Evolutionary conservation across 148 eudicot species (phyloP).

Genomic region (Diospyros lotus): DNA sequence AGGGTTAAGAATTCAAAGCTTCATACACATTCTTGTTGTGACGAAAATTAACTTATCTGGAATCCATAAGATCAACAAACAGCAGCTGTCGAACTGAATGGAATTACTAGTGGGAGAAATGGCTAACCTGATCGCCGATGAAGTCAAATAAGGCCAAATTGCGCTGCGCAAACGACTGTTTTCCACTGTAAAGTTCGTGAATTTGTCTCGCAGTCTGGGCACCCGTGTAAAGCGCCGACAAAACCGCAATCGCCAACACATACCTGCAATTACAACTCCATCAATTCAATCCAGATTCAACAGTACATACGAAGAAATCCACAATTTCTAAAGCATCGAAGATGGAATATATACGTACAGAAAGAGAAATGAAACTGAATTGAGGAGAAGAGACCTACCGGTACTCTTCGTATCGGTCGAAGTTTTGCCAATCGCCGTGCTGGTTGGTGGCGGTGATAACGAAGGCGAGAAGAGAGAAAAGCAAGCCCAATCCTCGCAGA

Average conservation of each 20-base stretch:
- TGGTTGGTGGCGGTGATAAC: no score
- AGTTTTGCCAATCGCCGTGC: no score
- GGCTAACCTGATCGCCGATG: conserved; percentile 58
- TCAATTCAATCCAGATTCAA: not conserved
- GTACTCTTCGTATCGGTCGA: no score
- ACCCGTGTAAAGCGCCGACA: conserved; percentile 50
- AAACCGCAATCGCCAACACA: conserved; percentile 49
- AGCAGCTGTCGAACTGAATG: not conserved
- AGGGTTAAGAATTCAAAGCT: no score
- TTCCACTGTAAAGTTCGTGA: conserved; percentile 36
- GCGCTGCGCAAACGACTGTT: conserved; percentile 20
- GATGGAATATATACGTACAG: not conserved
- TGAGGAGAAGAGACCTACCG: no score
- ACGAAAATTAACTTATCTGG: no score
- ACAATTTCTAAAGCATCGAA: not conserved
- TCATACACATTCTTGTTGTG: no score
- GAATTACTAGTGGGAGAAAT: not conserved
- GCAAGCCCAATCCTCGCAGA: no score
- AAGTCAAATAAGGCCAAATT: conserved; percentile 36
- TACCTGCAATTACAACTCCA: conserved; percentile 31
- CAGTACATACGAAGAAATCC: not conserved
- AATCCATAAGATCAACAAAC: no score
- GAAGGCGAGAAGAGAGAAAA: no score
- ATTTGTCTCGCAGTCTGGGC: conserved; percentile 37
- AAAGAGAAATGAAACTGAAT: not conserved